A percentile compares a stretch with the other conserved stretches of the same genome.
Evolutionary conservation across 2,329 filamentous ascomycete genomes (phyloP).

Genomic region (Paramyrothecium sp.): DNA sequence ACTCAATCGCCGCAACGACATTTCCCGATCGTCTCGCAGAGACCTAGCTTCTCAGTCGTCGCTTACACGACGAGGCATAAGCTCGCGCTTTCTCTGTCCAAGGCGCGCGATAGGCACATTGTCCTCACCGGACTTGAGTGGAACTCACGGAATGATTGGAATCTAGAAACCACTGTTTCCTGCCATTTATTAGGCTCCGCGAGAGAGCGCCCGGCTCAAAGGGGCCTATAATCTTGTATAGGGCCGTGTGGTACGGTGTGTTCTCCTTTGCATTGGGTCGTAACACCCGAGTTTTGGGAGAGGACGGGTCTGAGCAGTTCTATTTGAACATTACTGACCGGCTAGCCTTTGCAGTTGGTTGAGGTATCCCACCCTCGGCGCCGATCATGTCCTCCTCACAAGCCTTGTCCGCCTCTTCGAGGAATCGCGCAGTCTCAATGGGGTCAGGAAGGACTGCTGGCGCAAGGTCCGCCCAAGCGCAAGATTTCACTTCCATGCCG

Average conservation of each 20-base stretch:
- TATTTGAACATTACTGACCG: constrained; percentile 12
- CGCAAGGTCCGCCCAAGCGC: constrained; percentile 37
- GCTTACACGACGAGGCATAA: no score
- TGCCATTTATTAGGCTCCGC: constrained; percentile 22
- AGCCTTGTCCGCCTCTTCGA: constrained; percentile 51
- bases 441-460: constrained; percentile 56
- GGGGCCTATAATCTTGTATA: constrained; percentile 24
- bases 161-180: constrained; percentile 30
- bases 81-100: no score
- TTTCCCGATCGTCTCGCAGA: no score
- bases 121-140: no score
- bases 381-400: constrained; percentile 38
- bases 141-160: constrained; percentile 35
- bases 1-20: no score
- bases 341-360: constrained; percentile 15
- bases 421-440: constrained; percentile 59
- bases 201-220: constrained; percentile 20
- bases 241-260: constrained; percentile 37
- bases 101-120: no score
- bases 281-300: constrained; percentile 13
- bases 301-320: no score
- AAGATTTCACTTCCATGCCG: constrained; percentile 52
- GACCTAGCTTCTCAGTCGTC: no score
- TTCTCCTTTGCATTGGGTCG: constrained; percentile 34
- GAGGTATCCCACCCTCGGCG: constrained; percentile 17